Percentiles rank a stretch among this genome's conserved stretches.
These are phyloP conservation scores for Leptographium radiaticola DNA, from an alignment of 2,329 filamentous ascomycete species.

Conservation along the genomic window DNA sequence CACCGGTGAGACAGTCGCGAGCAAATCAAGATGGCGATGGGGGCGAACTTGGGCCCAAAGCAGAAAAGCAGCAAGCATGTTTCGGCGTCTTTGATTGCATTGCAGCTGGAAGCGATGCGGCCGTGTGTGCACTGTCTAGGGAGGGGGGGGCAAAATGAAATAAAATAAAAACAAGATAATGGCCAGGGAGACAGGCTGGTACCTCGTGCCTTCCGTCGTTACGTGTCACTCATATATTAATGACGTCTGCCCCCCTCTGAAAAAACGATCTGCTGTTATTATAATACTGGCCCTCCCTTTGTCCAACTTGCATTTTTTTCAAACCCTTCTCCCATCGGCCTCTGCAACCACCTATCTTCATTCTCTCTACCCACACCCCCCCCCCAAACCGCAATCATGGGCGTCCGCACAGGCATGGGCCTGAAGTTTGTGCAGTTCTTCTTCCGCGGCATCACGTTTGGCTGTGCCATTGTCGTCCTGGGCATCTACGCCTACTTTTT, in stretches of 20 bases:
- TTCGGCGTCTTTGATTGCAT: background rate
- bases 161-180: background rate
- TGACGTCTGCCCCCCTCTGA: background rate
- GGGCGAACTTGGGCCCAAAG: background rate
- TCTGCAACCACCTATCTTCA: background rate
- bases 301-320: background rate
- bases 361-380: background rate
- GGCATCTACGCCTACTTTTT: constrained; percentile 80
- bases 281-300: background rate
- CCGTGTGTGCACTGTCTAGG: background rate
- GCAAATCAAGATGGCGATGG: background rate
- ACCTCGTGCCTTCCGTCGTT: background rate
- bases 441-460: constrained; percentile 62
- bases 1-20: too few species aligned
- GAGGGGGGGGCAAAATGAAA: background rate
- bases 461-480: constrained; percentile 59
- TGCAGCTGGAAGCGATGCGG: background rate
- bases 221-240: background rate
- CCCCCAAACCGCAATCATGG: constrained; percentile 32
- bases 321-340: background rate
- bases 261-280: too few species aligned
- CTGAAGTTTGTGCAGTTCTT: constrained; percentile 59
- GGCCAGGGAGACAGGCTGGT: background rate
- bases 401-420: constrained; percentile 39
- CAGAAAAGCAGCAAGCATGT: background rate